Percentiles rank a stretch among this genome's conserved stretches.
Conservation (phyloP, 139 green algal species). For the Coelastrella sp. region DNA sequence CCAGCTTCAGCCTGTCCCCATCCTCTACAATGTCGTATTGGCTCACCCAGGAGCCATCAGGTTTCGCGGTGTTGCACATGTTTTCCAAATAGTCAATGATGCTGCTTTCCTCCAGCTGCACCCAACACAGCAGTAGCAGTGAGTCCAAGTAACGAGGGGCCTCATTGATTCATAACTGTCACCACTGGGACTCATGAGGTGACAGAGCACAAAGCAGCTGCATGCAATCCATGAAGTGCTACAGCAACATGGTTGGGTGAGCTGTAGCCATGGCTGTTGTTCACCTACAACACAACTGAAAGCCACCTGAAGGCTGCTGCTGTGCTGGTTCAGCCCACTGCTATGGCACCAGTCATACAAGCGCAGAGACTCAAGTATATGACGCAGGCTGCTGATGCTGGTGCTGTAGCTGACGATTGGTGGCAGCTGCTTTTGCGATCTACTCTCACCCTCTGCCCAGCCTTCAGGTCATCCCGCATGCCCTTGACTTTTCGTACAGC, state of each 20-base stretch:
- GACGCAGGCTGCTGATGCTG: neutral
- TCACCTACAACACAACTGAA: neutral
- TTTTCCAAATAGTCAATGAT: conserved; percentile 83
- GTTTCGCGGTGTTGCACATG: conserved; percentile 70
- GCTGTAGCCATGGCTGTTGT: neutral
- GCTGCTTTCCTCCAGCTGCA: conserved; percentile 62
- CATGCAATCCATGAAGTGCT: neutral
- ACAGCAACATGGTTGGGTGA: neutral
- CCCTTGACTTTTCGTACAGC: conserved; percentile 23
- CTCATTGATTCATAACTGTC: too few species aligned
- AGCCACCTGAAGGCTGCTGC: neutral
- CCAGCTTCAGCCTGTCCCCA: conserved; percentile 65
- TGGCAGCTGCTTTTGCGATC: neutral
- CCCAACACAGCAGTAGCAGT: neutral
- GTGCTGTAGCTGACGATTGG: neutral
- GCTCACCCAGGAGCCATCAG: conserved; percentile 85
- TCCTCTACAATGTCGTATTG: conserved; percentile 80
- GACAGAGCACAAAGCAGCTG: neutral
- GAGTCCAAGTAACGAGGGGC: neutral
- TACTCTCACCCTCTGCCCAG: conserved; percentile 43
- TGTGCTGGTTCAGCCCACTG: neutral
- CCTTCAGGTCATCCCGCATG: conserved; percentile 28
- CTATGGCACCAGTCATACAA: too few species aligned
- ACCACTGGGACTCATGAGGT: too few species aligned
- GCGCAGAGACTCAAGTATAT: too few species aligned